Conservation (phyloP, 345 rosid genomes). For the Lagerstroemia speciosa region DNA sequence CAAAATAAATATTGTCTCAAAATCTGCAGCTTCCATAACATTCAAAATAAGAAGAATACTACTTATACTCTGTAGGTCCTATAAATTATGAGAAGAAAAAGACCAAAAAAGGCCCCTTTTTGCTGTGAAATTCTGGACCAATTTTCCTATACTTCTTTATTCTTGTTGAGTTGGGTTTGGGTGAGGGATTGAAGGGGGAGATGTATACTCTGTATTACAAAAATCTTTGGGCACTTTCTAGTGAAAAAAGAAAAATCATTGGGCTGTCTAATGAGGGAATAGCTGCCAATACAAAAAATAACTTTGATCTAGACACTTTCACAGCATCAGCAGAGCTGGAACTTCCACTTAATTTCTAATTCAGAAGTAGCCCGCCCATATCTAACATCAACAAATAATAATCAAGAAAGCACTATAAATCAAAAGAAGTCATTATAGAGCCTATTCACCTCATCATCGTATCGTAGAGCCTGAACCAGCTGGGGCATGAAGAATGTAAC, state of each 20-base stretch:
- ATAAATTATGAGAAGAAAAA: neutral
- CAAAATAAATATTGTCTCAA: neutral
- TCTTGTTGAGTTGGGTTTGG: neutral
- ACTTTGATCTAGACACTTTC: neutral
- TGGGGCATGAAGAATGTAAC: conserved; percentile 99
- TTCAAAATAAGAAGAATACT: neutral
- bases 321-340: neutral
- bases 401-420: neutral
- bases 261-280: neutral
- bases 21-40: neutral
- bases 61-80: neutral
- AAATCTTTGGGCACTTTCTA: no score
- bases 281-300: neutral
- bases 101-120: neutral
- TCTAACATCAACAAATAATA: neutral
- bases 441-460: conserved; percentile 71
- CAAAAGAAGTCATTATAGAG: neutral
- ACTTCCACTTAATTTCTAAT: neutral
- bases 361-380: neutral
- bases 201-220: neutral
- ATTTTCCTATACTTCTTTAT: neutral
- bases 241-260: neutral
- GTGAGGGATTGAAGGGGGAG: neutral
- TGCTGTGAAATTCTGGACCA: neutral
- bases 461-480: conserved; percentile 86